Conservation (phyloP, 2,329 filamentous ascomycete genomes). For the Xylogone sp. region DNA sequence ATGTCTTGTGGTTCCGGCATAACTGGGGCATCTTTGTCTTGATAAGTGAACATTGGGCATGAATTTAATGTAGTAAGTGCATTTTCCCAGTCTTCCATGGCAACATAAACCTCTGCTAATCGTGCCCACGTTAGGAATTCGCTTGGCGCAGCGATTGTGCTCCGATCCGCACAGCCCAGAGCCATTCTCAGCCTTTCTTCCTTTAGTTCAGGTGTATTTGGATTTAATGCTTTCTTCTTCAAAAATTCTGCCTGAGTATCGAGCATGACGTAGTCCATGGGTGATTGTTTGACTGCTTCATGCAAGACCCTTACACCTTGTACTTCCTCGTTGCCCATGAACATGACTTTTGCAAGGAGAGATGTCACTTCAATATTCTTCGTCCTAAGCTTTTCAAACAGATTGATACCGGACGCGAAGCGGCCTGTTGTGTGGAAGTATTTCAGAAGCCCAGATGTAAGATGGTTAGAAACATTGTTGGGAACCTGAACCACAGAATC, state of each 20-base stretch:
- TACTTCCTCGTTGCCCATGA: conserved; percentile 97
- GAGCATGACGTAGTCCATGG: conserved; percentile 97
- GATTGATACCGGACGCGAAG: conserved; percentile 91
- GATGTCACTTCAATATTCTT: conserved; percentile 94
- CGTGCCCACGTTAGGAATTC: conserved; percentile 97
- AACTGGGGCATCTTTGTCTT: conserved; percentile 92
- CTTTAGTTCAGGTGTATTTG: conserved; percentile 50
- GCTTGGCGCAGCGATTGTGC: conserved; percentile 90
- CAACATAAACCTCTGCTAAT: conserved; percentile 88
- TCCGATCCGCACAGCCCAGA: conserved; percentile 87
- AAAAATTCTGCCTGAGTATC: conserved; percentile 93
- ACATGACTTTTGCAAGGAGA: conserved; percentile 81
- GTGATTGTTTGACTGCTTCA: conserved; percentile 82
- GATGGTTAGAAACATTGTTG: conserved; percentile 92
- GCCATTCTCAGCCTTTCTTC: conserved; percentile 77
- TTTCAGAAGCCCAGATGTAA: conserved; percentile 87
- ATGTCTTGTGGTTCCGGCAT: conserved; percentile 93
- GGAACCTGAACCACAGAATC: conserved; percentile 97
- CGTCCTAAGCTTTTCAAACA: conserved; percentile 91
- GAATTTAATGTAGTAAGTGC: conserved; percentile 94
- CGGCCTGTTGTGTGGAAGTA: conserved; percentile 95
- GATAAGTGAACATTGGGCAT: conserved; percentile 99
- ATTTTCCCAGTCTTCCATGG: conserved; percentile 94
- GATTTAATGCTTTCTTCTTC: conserved; percentile 69
- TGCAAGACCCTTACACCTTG: conserved; percentile 85